Conservation (phyloP, 768 basidiomycete genomes). For the Dioszegia hungarica region DNA sequence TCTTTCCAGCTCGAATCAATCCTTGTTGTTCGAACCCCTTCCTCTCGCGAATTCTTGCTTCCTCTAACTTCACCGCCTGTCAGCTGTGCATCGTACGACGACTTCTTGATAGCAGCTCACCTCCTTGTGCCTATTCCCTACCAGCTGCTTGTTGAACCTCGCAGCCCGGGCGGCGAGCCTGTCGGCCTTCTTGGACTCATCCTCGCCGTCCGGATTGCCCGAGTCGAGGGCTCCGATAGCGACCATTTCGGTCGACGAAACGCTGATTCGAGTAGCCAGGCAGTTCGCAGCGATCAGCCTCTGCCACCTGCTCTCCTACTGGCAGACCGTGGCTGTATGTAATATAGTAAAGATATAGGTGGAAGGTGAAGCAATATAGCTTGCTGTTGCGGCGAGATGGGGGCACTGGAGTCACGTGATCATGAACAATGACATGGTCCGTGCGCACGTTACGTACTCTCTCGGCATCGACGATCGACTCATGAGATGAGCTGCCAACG, state of each 20-base stretch:
- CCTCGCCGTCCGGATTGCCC: constrained; percentile 31
- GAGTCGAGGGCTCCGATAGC: constrained; percentile 14
- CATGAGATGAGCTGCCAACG: no score
- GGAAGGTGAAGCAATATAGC: no score
- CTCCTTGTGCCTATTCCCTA: constrained; percentile 48
- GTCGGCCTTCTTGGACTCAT: constrained; percentile 23
- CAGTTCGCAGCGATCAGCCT: background rate
- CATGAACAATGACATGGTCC: no score
- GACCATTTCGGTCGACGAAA: background rate
- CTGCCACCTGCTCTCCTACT: no score
- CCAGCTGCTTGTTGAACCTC: constrained; percentile 52
- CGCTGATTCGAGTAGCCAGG: background rate
- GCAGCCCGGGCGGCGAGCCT: constrained; percentile 37
- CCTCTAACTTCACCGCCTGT: constrained; percentile 46
- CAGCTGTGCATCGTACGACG: background rate
- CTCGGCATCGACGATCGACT: no score
- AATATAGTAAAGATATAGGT: no score
- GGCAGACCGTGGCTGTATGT: no score
- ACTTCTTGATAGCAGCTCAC: constrained; percentile 17
- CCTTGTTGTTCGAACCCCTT: constrained; percentile 64
- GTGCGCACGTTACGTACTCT: no score
- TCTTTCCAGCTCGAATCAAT: constrained; percentile 79
- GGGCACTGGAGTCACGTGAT: no score
- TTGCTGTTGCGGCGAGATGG: no score
- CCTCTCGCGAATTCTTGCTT: constrained; percentile 46